phyloP scores from a whole-genome alignment of 208 protist species.

The Vickermania spadyakhi region DNA sequence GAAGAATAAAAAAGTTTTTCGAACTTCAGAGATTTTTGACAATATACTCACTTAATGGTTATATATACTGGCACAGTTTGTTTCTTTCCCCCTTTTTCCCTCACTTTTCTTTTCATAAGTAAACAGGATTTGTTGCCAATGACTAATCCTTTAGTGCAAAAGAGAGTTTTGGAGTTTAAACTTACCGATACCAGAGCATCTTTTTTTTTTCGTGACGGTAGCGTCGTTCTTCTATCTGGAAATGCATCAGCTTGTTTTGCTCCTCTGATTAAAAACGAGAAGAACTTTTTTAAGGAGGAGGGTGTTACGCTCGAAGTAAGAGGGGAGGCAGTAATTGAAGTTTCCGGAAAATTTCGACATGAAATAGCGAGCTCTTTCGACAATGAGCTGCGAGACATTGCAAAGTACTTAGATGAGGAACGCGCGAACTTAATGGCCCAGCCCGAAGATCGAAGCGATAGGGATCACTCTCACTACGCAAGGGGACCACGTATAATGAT shows the following conservation, averaged over 20 bases:
- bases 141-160: not conserved
- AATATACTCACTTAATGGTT: too few species aligned
- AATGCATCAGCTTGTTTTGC: not conserved
- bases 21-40: too few species aligned
- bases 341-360: not conserved
- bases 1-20: too few species aligned
- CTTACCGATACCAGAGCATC: not conserved
- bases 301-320: not conserved
- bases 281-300: not conserved
- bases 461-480: not conserved
- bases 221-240: not conserved
- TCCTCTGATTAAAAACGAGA: not conserved
- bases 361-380: not conserved
- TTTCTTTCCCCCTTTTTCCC: conserved; percentile 1
- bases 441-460: too few species aligned
- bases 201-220: not conserved
- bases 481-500: conserved; percentile 60
- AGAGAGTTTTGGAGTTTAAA: not conserved
- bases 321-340: not conserved
- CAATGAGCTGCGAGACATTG: not conserved
- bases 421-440: too few species aligned
- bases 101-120: conserved; percentile 10
- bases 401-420: not conserved
- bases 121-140: not conserved
- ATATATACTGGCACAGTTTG: too few species aligned